phyloP scores from a whole-genome alignment of 2,329 filamentous ascomycete genomes.

The Clarireedia sp. region DNA sequence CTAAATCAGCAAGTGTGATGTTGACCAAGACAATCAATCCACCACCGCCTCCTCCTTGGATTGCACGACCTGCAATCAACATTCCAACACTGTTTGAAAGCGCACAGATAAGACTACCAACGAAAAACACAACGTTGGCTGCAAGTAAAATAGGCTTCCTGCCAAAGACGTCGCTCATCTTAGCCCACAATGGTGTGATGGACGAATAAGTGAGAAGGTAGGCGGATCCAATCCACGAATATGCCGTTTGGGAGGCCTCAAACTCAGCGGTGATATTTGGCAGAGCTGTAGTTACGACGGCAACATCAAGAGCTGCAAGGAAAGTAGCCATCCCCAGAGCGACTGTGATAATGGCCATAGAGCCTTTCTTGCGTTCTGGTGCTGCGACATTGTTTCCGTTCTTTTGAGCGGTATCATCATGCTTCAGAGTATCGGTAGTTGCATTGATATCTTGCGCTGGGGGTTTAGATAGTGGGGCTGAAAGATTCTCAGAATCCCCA shows the following conservation, averaged over 20 bases:
- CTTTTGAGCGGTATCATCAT: too few species aligned
- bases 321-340: slow-evolving; percentile 1
- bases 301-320: slow-evolving; percentile 27
- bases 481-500: too few species aligned
- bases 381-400: too few species aligned
- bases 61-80: slow-evolving; percentile 52
- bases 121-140: background rate
- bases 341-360: too few species aligned
- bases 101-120: slow-evolving; percentile 42
- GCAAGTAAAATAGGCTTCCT: background rate
- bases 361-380: too few species aligned
- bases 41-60: slow-evolving; percentile 57
- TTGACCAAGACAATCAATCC: background rate
- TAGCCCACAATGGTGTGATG: slow-evolving; percentile 36
- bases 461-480: too few species aligned
- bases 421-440: too few species aligned
- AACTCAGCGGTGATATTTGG: slow-evolving; percentile 33
- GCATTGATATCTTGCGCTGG: too few species aligned
- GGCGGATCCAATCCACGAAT: slow-evolving; percentile 45
- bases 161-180: slow-evolving; percentile 2
- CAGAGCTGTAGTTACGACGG: slow-evolving; percentile 34
- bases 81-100: slow-evolving; percentile 46
- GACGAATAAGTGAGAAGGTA: slow-evolving; percentile 39
- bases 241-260: slow-evolving; percentile 36
- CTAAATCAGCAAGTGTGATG: slow-evolving; percentile 42